Base-by-base conservation (phyloP, 352 stramenopile species). In the Globisporangium nodosum region DNA sequence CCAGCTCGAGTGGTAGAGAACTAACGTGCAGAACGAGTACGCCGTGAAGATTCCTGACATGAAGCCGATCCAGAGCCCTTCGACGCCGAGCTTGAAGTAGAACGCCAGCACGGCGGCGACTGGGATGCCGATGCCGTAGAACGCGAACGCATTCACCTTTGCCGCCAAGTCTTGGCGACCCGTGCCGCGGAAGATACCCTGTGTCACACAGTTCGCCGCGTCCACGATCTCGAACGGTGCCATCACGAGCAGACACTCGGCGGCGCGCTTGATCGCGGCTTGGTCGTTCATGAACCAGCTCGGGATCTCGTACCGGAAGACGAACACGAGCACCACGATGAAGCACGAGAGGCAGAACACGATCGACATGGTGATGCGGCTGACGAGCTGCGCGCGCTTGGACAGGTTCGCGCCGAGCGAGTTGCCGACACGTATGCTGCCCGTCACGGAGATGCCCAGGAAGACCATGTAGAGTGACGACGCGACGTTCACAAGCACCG, bases 1-100 rank as follows among this genome's bases (percentile, higher is more conserved):
- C 60, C 60, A 66, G 43, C 60, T 66, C n/a, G 60, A 66, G 54
- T 58, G 54, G 55, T 63, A 63, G 24, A 66, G 54, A 30, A 66
- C 63, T 27, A 42, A 24, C 31, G 47, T 43, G 30, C 60, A 66
- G 18, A 51, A 31, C 9, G 45, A 56, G 35, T 60, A 54, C n/a
- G 59, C 59, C 9, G 59, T 65, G 40, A 58, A 58, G 11, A 90
- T 69, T 21, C 78, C 81, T 9, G 69, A 43, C 30, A 77, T 84
- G 49, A 94, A 92, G 42, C 87, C 83, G 13, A 88, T 54, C 87
- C 87, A 96, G 45, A 96, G 63, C 3, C 87, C 87, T 53, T 87
- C 81, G 42, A 92, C 63, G 42, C 69, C 65, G 46, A 68, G 73
- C 0, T 57, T 24, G 24, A 69, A 73, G 9, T 61, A 49, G 52